Base-by-base conservation (phyloP, 768 basidiomycete genomes). In the Psilocybe subaeruginosa region DNA sequence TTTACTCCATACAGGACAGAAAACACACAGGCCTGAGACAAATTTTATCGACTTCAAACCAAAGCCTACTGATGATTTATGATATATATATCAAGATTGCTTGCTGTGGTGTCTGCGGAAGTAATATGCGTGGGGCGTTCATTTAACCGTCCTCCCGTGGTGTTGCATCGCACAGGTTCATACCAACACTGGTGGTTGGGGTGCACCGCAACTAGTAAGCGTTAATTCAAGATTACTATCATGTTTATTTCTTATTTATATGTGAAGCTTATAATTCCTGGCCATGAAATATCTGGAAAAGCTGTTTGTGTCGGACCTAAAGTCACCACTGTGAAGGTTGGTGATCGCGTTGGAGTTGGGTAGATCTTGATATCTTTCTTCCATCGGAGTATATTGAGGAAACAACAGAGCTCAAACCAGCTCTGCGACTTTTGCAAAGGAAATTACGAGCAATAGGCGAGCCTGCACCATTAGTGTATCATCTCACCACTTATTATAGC, bases 1-100 rank as follows among this genome's bases (percentile, higher is more conserved):
- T 43, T 16, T 5, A n/a, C n/a, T n/a, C n/a, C n/a, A 43, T 43
- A 7, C 41, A 43, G 41, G 4, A 43, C 14, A 8, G 41, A 43
- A 43, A 16, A 43, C 14, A 43, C 41, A n/a, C n/a, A n/a, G 17
- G 41, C 11, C 14, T 43, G 41, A 12, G n/a, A n/a, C 41, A 8
- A 43, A 12, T 79, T 82, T 83, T 23, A 77, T 77, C 45, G 73
- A 78, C 16, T 84, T 83, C 72, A 67, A 82, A 64, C 85, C 86
- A 16, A 88, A 88, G 73, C 70, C 69, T 8, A 77, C 77, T 60
- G 77, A 76, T 3, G 80, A 84, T 30, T 23, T 76, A 81, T 63
- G 87, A 88, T 65, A 74, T 88, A 54, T 85, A 88, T 56, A 79
- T 85, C 60, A 76, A 79, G 56, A 82, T 84, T 59, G 78, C 80